Base-by-base conservation (phyloP, 352 stramenopile species). In the Aphanomyces stellatus region DNA sequence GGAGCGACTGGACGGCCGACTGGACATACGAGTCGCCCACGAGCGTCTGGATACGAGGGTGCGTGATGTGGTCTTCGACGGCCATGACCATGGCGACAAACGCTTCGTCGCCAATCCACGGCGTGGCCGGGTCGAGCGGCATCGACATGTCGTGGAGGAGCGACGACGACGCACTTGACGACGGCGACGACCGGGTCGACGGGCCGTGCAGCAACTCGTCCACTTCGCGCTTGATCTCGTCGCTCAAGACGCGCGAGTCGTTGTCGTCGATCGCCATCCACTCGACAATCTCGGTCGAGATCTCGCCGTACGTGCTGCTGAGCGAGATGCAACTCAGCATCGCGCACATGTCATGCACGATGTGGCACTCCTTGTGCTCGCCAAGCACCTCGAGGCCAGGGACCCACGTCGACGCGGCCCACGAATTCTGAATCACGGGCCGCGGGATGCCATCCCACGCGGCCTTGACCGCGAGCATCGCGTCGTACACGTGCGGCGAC, bases 381-480 rank as follows among this genome's bases (percentile, higher is more conserved):
- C 60, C 48, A 25, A 67, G 48, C 22, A 37, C 40, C 17, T 67
- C 60, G 6, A 67, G 34, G 19, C 60, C 42, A 0, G 60, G 60
- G 11, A 67, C 49, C 27, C 48, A 46, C n/a, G 60, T 72, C 4
- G 76, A 74, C 41, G 71, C 73, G 19, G 72, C 35, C 78, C 78
- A 86, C 17, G 68, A 66, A 15, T 55, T 69, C 6, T 57, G 67
- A 10, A 86, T 65, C 28, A 77, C 31, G 5, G 46, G 33, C 0
- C 43, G 17, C 0, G 78, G 59, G 11, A 74, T 74, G 10, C 72
- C 51, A 1, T 37, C 31, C 78, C 78, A 86, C 40, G 67, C 76
- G 25, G 80, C 76, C 22, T 77, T 69, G 8, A 86, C 51, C 49
- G 82, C 51, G 3, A 51, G 73, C 68, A 86, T 80, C 2, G 76